Evolutionary conservation across 257 asterid genomes (phyloP), one percentile per base, ranked within the genome.

Genomic region (Jasminum sambac): DNA sequence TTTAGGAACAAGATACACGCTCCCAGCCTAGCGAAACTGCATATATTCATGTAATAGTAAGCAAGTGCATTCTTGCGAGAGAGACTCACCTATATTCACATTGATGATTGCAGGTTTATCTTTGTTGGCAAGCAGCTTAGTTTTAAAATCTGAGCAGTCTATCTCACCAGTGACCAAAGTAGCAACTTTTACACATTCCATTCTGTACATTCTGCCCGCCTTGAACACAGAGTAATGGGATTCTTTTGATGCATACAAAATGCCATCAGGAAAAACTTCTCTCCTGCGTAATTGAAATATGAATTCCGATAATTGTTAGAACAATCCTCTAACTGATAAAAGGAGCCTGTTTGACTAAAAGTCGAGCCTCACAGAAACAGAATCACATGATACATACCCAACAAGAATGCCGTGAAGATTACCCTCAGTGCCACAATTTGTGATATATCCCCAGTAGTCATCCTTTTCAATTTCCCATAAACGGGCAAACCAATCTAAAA

Each of bases 361-460:
- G 30, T 66, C 30, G 67, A 70, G 37, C 58, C 21, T 43, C 76
- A 52, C 19, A 50, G 26, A 60, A 74, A 43, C 2, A 69, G 68
- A 39, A 46, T 10, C 10, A 63, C 76, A 69, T 6, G 30, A 59
- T 19, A 67, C 93, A 67, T 71, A 90, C 98, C 97, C 97, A 61
- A 89, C 85, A 77, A 93, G 92, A 77, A 93, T 84, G 46, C 98
- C 98, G 13, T 93, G 98, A 86, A 93, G 97, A 83, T 93, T 90
- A 39, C 98, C 98, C 85, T 90, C 98, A 43, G 98, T 93, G 44
- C 97, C 98, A 79, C 98, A 90, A 84, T 93, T 93, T 46, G 98
- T 93, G 72, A 93, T 89, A 79, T 93, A 89, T 66, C 98, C 97
- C 96, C 97, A 93, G 74, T 93, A 93, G 60, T 93, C 96, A 77